Evolutionary conservation across 805 yeast genomes (phyloP), one percentile per base, ranked within the genome.

Genomic region (Wickerhamomyces kurtzmanii): DNA sequence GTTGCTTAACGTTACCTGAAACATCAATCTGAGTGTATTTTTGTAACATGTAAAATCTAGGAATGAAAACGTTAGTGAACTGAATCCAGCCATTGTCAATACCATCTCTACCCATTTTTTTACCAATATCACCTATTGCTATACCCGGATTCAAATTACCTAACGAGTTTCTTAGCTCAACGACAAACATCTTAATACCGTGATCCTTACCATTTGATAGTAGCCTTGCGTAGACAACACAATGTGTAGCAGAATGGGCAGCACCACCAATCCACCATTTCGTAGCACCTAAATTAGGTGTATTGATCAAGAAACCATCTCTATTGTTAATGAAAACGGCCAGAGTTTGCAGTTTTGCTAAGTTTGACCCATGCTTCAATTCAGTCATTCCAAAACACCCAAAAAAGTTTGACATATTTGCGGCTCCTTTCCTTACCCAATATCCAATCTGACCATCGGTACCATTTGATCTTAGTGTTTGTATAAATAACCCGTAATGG

Each of bases 231-330:
- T 74, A 85, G 20, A 71, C 75, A 11, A 75, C 69, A 12, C 81
- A 62, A 57, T 84, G 94, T 17, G 85, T 81, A 7, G 94, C 85
- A 11, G 91, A 75, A 53, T 81, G 87, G 9, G 94, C 94, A 20
- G 94, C 94, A 40, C 95, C 95, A 21, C 94, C 94, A 43, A 84
- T 84, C 94, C 94, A 84, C 94, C 94, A 84, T 53, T 84, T 84
- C 22, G 94, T 84, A 28, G 95, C 94, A 22, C 89, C 86, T 31
- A 78, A 53, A 49, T 83, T 81, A 1, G 95, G 95, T 12, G 95
- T 84, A 48, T 80, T 67, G 43, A 84, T 74, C 31, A 68, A 47
- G 45, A 84, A 79, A 41, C 71, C 71, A 43, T 81, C 81, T 16
- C 65, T 64, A 11, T 52, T 54, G n/a, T 56, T 53, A 49, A 81